Percentiles rank a stretch among this genome's conserved stretches.
These are phyloP conservation scores for Pythium volutum DNA, from an alignment of 352 stramenopile genomes.

Conservation along the genomic window DNA sequence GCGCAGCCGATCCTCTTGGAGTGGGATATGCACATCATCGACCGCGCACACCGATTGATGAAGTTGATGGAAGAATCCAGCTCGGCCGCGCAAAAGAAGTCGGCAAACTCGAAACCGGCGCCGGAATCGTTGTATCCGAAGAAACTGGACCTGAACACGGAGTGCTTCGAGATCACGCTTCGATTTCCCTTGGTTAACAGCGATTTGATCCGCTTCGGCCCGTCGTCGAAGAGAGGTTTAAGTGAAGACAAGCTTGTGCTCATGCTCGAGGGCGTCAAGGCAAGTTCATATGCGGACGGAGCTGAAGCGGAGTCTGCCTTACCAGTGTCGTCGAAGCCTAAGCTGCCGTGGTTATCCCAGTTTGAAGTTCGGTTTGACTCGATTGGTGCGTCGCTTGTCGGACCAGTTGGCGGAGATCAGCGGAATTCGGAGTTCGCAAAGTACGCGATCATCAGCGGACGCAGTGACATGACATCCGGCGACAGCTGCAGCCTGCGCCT, in stretches of 20 bases:
- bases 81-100: conserved; percentile 28
- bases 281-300: conserved; percentile 31
- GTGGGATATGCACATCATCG: conserved; percentile 86
- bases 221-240: conserved; percentile 70
- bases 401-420: conserved; percentile 55
- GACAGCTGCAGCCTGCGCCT: conserved; percentile 24
- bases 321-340: conserved; percentile 1
- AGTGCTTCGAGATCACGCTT: conserved; percentile 68
- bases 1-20: conserved; percentile 75
- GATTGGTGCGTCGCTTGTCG: conserved; percentile 42
- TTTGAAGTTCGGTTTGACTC: conserved; percentile 60
- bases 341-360: conserved; percentile 66
- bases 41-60: conserved; percentile 71
- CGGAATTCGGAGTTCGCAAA: conserved; percentile 40
- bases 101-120: neutral
- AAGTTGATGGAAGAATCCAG: conserved; percentile 62
- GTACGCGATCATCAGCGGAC: conserved; percentile 23
- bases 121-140: conserved; percentile 32
- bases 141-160: conserved; percentile 65
- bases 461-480: conserved; percentile 22
- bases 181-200: conserved; percentile 84
- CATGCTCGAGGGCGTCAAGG: conserved; percentile 59
- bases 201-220: conserved; percentile 78
- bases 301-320: neutral
- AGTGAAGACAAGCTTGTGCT: conserved; percentile 82